Evolutionary conservation across 352 stramenopile species (phyloP).

Genomic region (Pythium periplocum): DNA sequence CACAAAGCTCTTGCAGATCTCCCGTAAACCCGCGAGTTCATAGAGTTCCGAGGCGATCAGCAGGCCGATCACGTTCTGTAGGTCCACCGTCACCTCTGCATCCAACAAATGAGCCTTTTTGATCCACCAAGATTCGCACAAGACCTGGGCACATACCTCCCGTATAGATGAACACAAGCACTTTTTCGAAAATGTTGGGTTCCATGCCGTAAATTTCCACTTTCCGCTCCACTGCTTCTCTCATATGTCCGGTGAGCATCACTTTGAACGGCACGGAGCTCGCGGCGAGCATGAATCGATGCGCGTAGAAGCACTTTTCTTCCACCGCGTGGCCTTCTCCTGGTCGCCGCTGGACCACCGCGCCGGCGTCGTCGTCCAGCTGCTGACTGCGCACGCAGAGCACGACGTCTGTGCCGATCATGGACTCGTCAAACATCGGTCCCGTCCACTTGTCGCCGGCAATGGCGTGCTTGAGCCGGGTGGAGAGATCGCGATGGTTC

Average conservation of each 20-base stretch:
- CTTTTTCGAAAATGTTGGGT: constrained; percentile 63
- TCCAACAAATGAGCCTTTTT: not conserved
- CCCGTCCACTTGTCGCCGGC: constrained; percentile 11
- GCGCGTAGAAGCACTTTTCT: constrained; percentile 49
- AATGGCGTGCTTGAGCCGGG: constrained; percentile 50
- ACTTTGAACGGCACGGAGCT: constrained; percentile 79
- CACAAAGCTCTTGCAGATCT: constrained; percentile 82
- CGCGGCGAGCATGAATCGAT: constrained; percentile 79
- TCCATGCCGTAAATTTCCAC: constrained; percentile 70
- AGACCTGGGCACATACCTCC: constrained; percentile 26
- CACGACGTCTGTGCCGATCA: constrained; percentile 71
- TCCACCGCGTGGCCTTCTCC: constrained; percentile 5
- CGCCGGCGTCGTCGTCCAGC: not conserved
- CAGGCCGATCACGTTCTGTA: constrained; percentile 70
- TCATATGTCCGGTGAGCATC: constrained; percentile 81
- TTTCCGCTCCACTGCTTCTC: constrained; percentile 60
- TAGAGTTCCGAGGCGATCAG: constrained; percentile 83
- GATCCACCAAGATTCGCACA: not conserved
- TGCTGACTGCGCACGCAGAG: constrained; percentile 34
- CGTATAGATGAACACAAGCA: constrained; percentile 84
- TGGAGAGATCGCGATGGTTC: constrained; percentile 60
- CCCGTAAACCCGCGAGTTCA: constrained; percentile 62
- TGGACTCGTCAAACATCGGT: constrained; percentile 39
- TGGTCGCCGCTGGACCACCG: not conserved
- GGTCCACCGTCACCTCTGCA: constrained; percentile 61